Base-by-base conservation (phyloP, 2,329 filamentous ascomycete species). In the Raffaelea albimanens region DNA sequence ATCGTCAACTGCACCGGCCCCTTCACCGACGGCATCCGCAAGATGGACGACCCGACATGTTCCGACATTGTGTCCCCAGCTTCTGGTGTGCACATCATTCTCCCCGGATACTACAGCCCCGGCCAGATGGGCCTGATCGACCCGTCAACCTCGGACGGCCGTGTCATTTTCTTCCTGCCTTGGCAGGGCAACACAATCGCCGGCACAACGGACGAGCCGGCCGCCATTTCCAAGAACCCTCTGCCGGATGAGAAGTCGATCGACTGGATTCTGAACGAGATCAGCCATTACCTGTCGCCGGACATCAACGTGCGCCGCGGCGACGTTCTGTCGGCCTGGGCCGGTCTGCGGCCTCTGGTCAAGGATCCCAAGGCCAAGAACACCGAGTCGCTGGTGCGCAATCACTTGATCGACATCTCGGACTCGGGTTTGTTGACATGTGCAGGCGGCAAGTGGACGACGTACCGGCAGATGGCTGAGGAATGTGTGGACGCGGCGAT, bases 161-260 rank as follows among this genome's bases (percentile, higher is more conserved):
- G 86, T 59, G 86, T 93, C 53, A 86, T 93, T 57, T 93, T 93
- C 71, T 88, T 93, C 63, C 72, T 93, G 45, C 86, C 86, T 8
- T 93, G 86, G 86, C 83, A 91, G 64, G 86, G 86, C 46, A 87
- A 87, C 69, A 91, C 87, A 7, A 86, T 93, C 52, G 86, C 87
- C 44, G 86, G 86, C 55, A 91, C 86, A 14, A 93, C 86, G 3
- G 86, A 93, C 58, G 82, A 81, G 49, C 80, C 85, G 3, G 85
- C 83, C 47, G 67, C 73, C 18, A 80, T 93, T 54, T 76, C 77
- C 50, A 70, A 71, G 47, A 78, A 88, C 57, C 86, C 86, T 4
- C 67, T 87, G 25, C 83, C 86, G 4, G 80, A 80, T 44, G 82
- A 88, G 62, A 72, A 85, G 52, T 86, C 90, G 55, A 88, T 91